Base-by-base conservation (phyloP, 306 rosid genomes). In the Quercus rubra region DNA sequence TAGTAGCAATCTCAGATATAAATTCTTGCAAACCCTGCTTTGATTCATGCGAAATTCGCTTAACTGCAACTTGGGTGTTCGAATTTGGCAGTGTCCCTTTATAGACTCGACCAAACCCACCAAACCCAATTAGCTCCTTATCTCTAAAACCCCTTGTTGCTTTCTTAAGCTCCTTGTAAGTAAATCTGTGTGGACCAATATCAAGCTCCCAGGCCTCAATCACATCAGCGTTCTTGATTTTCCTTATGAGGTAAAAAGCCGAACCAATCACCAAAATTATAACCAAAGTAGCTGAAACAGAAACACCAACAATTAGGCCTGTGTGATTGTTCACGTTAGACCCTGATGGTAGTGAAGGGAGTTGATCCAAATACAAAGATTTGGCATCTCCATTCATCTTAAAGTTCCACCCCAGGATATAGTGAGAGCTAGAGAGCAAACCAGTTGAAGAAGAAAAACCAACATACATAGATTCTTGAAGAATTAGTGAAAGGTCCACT, bases 61-160 rank as follows among this genome's bases (percentile, higher is more conserved):
- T 90, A 71, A 88, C 94, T 0, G 91, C 94, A 1, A 88, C 74
- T 57, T 84, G 83, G 1, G 84, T 81, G 31, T 77, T 79, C 19
- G 89, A 71, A 3, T 77, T 79, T 5, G 82, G 81, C 18, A 84
- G 77, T 19, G 85, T 84, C 4, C 94, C 94, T 70, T 79, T 88
- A 82, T 86, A 90, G 9, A 90, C 94, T 15, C 52, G 73, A 74
- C 94, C 94, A 68, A 86, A 90, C 12, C 94, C 94, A 2, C 94
- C 94, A 49, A 86, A 88, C 13, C 94, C 94, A 1, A 90, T 23
- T 1, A 90, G 79, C 51, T 88, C 83, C 55, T 79, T 85, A 6
- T 90, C 92, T 30, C 82, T 81, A 73, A 90, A 90, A 10, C 82
- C 82, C 57, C 73, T 85, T 3, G 94, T 90, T 1, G 92, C 91